Conservation (phyloP, 2,329 filamentous ascomycete genomes). For the Cercospora janseana region DNA sequence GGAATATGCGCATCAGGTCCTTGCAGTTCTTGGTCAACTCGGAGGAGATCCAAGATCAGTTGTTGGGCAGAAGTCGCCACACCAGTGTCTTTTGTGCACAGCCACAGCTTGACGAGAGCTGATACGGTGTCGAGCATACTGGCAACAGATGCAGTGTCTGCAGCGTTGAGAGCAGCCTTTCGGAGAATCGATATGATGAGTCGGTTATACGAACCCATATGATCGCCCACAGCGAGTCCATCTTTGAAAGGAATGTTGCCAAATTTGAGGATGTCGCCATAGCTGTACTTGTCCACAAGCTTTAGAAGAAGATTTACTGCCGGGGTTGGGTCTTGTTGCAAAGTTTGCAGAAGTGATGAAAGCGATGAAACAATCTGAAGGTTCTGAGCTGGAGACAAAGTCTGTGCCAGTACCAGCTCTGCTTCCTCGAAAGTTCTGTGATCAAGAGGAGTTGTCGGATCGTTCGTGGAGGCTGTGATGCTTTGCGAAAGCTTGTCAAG, state of each 20-base stretch:
- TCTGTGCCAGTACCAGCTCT: conserved; percentile 45
- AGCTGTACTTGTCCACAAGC: conserved; percentile 50
- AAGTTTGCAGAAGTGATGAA: conserved; percentile 50
- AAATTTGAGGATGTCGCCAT: conserved; percentile 47
- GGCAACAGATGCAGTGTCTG: conserved; percentile 59
- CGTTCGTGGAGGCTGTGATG: conserved; percentile 20
- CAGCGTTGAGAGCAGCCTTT: conserved; percentile 53
- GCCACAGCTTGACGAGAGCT: conserved; percentile 58
- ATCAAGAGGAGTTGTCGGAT: conserved; percentile 41
- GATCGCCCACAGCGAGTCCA: conserved; percentile 51
- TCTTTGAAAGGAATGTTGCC: conserved; percentile 49
- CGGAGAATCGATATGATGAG: conserved; percentile 56
- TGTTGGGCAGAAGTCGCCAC: conserved; percentile 55
- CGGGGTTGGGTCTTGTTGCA: conserved; percentile 59
- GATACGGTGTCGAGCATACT: conserved; percentile 55
- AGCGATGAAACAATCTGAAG: conserved; percentile 46
- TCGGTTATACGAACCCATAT: conserved; percentile 51
- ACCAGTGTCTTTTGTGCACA: conserved; percentile 55
- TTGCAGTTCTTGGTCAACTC: conserved; percentile 47
- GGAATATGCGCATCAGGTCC: conserved; percentile 26
- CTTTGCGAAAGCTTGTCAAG: conserved; percentile 20
- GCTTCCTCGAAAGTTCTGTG: conserved; percentile 51
- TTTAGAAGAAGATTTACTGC: conserved; percentile 54
- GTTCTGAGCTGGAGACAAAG: conserved; percentile 38
- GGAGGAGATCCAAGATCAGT: conserved; percentile 53